phyloP scores from a whole-genome alignment of 106 monocot genomes.

The Acanthochlamys bracteata region DNA sequence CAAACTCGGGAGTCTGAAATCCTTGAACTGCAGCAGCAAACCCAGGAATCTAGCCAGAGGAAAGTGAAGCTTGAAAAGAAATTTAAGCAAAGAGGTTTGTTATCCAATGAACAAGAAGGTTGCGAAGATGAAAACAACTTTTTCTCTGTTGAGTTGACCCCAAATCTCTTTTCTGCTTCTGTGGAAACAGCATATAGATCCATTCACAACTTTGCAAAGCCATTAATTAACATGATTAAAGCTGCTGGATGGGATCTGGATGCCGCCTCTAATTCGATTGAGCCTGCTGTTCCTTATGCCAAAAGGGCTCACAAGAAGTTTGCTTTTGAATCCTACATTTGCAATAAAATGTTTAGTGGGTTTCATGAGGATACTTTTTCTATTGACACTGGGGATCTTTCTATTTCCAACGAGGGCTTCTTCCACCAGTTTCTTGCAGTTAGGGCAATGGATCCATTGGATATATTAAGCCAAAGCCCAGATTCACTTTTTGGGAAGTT shows the following conservation, averaged over 20 bases:
- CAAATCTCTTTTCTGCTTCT: slow-evolving; percentile 43
- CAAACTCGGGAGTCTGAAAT: slow-evolving; percentile 79
- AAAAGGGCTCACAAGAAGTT: slow-evolving; percentile 86
- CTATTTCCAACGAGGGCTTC: slow-evolving; percentile 31
- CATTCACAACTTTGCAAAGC: slow-evolving; percentile 81
- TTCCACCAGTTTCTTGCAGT: slow-evolving; percentile 61
- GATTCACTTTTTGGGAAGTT: slow-evolving; percentile 84
- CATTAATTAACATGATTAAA: slow-evolving; percentile 81
- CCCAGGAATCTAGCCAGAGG: slow-evolving; percentile 61
- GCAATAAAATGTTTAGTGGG: slow-evolving; percentile 54
- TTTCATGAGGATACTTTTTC: slow-evolving; percentile 58
- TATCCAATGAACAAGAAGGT: slow-evolving; percentile 36
- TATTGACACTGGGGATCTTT: slow-evolving; percentile 19
- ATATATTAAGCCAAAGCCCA: slow-evolving; percentile 63
- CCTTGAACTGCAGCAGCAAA: slow-evolving; percentile 65
- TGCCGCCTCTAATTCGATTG: slow-evolving; percentile 54
- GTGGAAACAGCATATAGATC: slow-evolving; percentile 44
- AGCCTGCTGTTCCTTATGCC: slow-evolving; percentile 39
- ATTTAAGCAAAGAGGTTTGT: slow-evolving; percentile 49
- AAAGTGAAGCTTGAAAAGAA: slow-evolving; percentile 74
- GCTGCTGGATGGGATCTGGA: slow-evolving; percentile 80
- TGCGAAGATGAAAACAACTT: slow-evolving; percentile 35
- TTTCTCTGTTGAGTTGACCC: slow-evolving; percentile 52
- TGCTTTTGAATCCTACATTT: slow-evolving; percentile 72
- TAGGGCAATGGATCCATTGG: slow-evolving; percentile 59